Evolutionary conservation across 169 alveolate species (phyloP).

Genomic region (Eimeria brunetti): DNA sequence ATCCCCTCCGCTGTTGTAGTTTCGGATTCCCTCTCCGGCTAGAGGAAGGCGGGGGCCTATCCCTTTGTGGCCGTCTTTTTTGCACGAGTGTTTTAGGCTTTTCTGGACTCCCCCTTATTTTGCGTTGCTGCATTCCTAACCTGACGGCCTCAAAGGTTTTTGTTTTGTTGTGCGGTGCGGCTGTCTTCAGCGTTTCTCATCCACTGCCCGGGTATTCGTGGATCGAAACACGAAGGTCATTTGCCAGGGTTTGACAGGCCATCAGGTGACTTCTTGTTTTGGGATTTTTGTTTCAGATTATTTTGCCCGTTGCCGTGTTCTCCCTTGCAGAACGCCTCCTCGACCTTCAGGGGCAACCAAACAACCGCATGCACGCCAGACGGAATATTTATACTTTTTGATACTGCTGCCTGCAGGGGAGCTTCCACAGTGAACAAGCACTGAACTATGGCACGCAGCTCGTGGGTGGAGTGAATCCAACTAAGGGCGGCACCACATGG

Average conservation of each 20-base stretch:
- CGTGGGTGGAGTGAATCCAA: slow-evolving; percentile 97
- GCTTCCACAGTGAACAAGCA: slow-evolving; percentile 94
- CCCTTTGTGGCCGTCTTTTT: too few relatives aligned
- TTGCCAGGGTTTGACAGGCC: slow-evolving; percentile 96
- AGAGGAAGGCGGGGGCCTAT: too few relatives aligned
- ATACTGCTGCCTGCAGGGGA: slow-evolving; percentile 88
- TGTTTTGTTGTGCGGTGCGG: neutral
- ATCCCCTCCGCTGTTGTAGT: too few relatives aligned
- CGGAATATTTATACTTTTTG: neutral
- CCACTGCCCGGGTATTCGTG: slow-evolving; percentile 90
- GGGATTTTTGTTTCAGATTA: neutral
- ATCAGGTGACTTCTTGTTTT: slow-evolving; percentile 87
- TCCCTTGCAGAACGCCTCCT: too few relatives aligned
- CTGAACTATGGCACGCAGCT: slow-evolving; percentile 93
- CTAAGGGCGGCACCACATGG: slow-evolving; percentile 93
- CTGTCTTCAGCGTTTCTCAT: slow-evolving; percentile 79
- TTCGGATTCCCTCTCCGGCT: too few relatives aligned
- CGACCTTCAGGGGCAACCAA: neutral
- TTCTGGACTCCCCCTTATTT: neutral
- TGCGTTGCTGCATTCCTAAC: neutral
- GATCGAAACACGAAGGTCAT: slow-evolving; percentile 94
- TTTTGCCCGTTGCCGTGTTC: neutral
- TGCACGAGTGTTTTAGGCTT: too few relatives aligned
- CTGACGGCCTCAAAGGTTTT: neutral
- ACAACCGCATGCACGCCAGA: neutral